Percentiles rank a stretch among this genome's conserved stretches.
These are phyloP conservation scores for Claviceps purpurea DNA, from an alignment of 2,329 filamentous ascomycete species.

Conservation along the genomic window DNA sequence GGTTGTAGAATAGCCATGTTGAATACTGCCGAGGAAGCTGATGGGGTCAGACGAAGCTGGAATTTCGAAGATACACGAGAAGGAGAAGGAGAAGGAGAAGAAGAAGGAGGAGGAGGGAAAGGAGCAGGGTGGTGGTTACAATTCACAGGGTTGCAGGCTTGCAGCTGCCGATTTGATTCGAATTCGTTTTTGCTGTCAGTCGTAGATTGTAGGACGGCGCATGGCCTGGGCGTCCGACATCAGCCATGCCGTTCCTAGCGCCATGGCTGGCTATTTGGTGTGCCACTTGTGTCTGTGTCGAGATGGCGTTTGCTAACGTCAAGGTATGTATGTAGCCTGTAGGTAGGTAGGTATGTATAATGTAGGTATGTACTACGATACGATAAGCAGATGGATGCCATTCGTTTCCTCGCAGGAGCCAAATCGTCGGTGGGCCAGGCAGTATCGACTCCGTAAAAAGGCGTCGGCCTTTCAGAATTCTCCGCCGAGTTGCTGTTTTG, in stretches of 20 bases:
- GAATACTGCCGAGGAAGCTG: background rate
- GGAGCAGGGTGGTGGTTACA: background rate
- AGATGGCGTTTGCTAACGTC: no score
- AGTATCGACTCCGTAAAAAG: background rate
- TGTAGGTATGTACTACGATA: no score
- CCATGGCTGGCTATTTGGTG: no score
- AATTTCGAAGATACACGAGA: background rate
- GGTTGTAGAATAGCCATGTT: constrained; percentile 3
- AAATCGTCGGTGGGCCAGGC: background rate
- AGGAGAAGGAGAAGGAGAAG: background rate
- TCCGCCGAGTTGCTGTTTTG: constrained; percentile 2
- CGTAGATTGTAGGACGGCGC: background rate
- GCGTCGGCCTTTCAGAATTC: background rate
- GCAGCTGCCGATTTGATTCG: background rate
- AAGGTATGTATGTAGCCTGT: no score
- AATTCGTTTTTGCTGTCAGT: background rate
- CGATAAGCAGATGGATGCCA: no score
- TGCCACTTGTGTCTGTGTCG: no score
- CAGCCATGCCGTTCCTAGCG: background rate
- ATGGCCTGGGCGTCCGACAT: background rate
- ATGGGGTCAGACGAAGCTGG: background rate
- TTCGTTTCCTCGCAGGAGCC: background rate
- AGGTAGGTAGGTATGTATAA: no score
- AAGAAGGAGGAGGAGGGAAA: background rate
- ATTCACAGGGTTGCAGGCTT: background rate